Conservation (phyloP, 345 rosid species). For the Alliaria petiolata region DNA sequence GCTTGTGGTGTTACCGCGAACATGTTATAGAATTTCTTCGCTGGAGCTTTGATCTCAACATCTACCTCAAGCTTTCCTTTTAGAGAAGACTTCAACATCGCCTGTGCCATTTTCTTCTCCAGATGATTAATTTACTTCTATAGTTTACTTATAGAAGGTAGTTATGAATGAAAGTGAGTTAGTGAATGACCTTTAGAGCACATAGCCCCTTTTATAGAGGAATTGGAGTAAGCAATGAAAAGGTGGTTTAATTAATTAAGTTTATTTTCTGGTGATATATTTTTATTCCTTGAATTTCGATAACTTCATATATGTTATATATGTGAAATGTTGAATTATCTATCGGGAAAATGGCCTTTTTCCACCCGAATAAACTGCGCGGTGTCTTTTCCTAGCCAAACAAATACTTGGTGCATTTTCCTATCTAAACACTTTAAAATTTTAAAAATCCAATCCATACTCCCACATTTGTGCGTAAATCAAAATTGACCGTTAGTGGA, state of each 20-base stretch:
- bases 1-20: conserved; percentile 36
- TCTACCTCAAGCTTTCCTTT: background rate
- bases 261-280: background rate
- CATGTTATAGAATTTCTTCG: conserved; percentile 26
- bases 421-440: too few relatives aligned
- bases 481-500: too few relatives aligned
- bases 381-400: too few relatives aligned
- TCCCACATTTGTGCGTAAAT: too few relatives aligned
- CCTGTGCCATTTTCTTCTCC: background rate
- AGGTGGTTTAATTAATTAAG: background rate
- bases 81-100: background rate
- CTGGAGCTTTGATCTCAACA: conserved; percentile 6
- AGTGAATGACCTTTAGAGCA: background rate
- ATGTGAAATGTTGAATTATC: too few relatives aligned
- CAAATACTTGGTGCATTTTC: too few relatives aligned
- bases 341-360: too few relatives aligned
- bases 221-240: background rate
- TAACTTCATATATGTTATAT: too few relatives aligned
- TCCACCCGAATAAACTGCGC: too few relatives aligned
- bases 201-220: background rate
- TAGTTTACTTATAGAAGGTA: background rate
- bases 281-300: background rate
- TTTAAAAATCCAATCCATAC: too few relatives aligned
- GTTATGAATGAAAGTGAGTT: background rate
- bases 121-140: background rate